Evolutionary conservation across 2,329 filamentous ascomycete genomes (phyloP).

Genomic region (Cercospora sojina): DNA sequence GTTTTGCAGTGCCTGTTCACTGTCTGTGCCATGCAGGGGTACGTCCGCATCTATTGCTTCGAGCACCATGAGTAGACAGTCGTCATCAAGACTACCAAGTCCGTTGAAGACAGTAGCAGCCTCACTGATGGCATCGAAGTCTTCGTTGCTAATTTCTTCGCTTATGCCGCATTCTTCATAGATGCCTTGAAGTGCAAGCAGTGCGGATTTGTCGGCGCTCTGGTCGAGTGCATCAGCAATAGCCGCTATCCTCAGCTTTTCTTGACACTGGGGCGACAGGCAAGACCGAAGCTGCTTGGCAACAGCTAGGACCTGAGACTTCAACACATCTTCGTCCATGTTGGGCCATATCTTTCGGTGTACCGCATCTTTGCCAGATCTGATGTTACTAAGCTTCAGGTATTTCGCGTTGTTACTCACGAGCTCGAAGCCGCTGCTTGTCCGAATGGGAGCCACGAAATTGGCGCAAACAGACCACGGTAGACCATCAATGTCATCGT

Average conservation of each 20-base stretch:
- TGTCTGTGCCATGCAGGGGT: conserved; percentile 41
- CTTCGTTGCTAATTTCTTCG: conserved; percentile 77
- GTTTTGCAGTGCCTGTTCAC: conserved; percentile 59
- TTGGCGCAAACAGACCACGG: conserved; percentile 85
- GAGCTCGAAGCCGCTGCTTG: conserved; percentile 74
- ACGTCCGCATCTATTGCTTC: conserved; percentile 47
- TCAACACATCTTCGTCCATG: conserved; percentile 29
- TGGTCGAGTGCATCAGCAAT: conserved; percentile 20
- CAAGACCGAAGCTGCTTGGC: conserved; percentile 22
- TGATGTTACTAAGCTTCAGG: conserved; percentile 9
- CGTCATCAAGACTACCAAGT: conserved; percentile 51
- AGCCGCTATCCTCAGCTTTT: conserved; percentile 19
- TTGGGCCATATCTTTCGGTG: conserved; percentile 4
- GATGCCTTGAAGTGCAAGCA: conserved; percentile 72
- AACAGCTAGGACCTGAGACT: conserved; percentile 26
- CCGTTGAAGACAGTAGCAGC: conserved; percentile 65
- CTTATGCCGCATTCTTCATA: conserved; percentile 77
- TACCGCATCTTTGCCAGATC: background rate
- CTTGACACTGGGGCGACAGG: conserved; percentile 21
- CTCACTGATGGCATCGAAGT: conserved; percentile 68
- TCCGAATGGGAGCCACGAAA: conserved; percentile 72
- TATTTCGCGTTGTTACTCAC: conserved; percentile 64
- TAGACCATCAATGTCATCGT: conserved; percentile 68
- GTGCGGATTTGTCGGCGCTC: conserved; percentile 43
- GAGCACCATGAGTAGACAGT: conserved; percentile 54